A percentile compares a stretch with the other conserved stretches of the same genome.
Conservation (phyloP, 805 yeast genomes). For the Candida maris region DNA sequence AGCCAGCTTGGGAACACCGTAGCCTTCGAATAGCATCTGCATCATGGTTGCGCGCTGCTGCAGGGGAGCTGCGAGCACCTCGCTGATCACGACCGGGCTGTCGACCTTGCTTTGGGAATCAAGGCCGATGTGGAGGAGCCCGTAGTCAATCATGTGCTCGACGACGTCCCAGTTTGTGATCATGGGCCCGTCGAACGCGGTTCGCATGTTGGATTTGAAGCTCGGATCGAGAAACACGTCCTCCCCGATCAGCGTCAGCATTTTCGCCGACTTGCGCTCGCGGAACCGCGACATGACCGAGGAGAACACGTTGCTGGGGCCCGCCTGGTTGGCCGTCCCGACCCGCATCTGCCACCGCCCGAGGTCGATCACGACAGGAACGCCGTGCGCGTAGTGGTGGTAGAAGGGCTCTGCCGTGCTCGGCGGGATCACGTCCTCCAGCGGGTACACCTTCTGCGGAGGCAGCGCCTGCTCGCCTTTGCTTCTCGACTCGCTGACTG, state of each 20-base stretch:
- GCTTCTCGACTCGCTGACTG: conserved; percentile 8
- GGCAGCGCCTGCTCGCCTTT: conserved; percentile 30
- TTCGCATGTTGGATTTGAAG: conserved; percentile 61
- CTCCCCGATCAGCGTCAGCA: conserved; percentile 75
- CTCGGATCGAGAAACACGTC: conserved; percentile 73
- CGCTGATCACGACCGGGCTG: conserved; percentile 80
- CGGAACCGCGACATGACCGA: conserved; percentile 67
- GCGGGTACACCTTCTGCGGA: conserved; percentile 40
- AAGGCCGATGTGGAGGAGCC: conserved; percentile 77
- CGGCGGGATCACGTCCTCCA: conserved; percentile 40
- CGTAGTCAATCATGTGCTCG: conserved; percentile 79
- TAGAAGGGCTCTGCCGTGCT: conserved; percentile 43
- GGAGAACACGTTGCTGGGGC: conserved; percentile 66
- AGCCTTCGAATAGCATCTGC: conserved; percentile 83
- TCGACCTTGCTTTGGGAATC: conserved; percentile 48
- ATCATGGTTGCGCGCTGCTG: conserved; percentile 71
- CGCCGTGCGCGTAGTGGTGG: conserved; percentile 44
- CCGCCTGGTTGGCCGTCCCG: conserved; percentile 47
- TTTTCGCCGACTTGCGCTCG: conserved; percentile 64
- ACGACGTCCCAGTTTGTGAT: conserved; percentile 90
- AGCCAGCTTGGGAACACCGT: conserved; percentile 66
- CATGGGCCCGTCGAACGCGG: conserved; percentile 85
- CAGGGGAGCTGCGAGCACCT: conserved; percentile 66
- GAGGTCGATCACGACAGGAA: conserved; percentile 86
- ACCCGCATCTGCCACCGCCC: conserved; percentile 63